Base-by-base conservation (phyloP, 192 early-diverging fungal genomes). In the Entrophospora sp. region DNA sequence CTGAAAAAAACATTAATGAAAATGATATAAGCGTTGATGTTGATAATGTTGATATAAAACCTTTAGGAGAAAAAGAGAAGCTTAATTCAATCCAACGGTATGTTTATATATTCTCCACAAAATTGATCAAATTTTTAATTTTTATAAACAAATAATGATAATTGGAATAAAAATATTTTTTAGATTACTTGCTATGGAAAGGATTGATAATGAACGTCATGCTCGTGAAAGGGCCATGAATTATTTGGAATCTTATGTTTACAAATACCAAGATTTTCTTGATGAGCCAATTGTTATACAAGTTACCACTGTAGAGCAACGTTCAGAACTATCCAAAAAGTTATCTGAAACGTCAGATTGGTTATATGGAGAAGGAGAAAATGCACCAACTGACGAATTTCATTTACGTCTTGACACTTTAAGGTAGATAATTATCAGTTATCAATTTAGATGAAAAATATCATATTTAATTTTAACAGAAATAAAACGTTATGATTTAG, bases 211-310 rank as follows among this genome's bases (percentile, higher is more conserved):
- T 3, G 69, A 75, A 16, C 89, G 88, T 60, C 79, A 77, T 32
- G 79, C 81, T 5, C 85, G 83, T 35, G 92, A 93, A 74, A 89
- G 87, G 69, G 91, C 94, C 20, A 72, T 81, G 38, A 99, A 99
- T 77, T 78, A 77, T 51, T 81, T 99, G 22, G 97, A 99, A 72
- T 76, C 91, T 2, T 95, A 90, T 74, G 77, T 96, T 31, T 99
- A 97, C 76, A 83, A 83, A 34, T 72, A 85, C 37, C 89, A 89
- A 51, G 93, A 95, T 53, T 83, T 92, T 55, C 74, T 90, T 48
- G 82, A 91, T 44, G 86, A 91, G 53, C 89, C 92, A 32, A 83
- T 83, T 32, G 77, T 87, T 40, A 75, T 79, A 48, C 62, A 77
- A 6, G 83, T 90, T n/a, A 79, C 84, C 32, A 89, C 87, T 14